Conservation (phyloP, 208 protist genomes). For the Blastocrithidia nonstop region DNA sequence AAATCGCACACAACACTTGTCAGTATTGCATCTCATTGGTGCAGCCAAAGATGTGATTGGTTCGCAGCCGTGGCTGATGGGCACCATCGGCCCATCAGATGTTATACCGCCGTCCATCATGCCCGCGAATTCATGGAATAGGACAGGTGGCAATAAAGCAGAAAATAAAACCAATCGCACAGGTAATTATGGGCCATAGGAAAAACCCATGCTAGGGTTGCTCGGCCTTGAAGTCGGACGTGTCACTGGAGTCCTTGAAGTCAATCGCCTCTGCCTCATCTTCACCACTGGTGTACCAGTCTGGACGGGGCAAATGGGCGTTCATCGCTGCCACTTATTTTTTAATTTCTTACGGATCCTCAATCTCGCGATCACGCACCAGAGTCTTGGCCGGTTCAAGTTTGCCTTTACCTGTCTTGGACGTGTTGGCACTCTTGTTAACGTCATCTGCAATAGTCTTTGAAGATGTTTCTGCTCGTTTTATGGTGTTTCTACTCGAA, state of each 20-base stretch:
- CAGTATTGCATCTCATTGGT: slow-evolving; percentile 33
- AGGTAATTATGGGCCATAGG: slow-evolving; percentile 14
- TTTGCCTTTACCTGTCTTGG: no score
- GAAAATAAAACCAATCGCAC: slow-evolving; percentile 15
- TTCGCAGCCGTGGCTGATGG: slow-evolving; percentile 10
- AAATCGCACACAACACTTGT: slow-evolving; percentile 17
- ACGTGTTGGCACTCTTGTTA: no score
- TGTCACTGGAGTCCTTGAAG: slow-evolving; percentile 8
- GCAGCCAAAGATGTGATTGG: slow-evolving; percentile 21
- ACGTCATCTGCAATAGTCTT: no score
- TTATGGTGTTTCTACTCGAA: no score
- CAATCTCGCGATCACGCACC: no score
- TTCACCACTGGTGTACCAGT: slow-evolving; percentile 35
- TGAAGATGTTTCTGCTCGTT: no score
- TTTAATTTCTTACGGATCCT: slow-evolving; percentile 1
- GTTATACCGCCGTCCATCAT: slow-evolving; percentile 15
- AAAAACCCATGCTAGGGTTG: slow-evolving; percentile 9
- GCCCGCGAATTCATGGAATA: slow-evolving; percentile 18
- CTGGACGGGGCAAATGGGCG: slow-evolving; percentile 17
- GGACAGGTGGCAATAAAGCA: slow-evolving; percentile 21
- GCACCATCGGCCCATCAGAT: slow-evolving; percentile 24
- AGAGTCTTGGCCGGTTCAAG: no score
- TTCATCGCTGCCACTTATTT: slow-evolving; percentile 11
- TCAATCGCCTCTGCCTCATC: slow-evolving; percentile 9
- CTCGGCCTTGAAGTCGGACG: slow-evolving; percentile 14